Base-by-base conservation (phyloP, 2,329 filamentous ascomycete species). In the Intubia oerlemansii region DNA sequence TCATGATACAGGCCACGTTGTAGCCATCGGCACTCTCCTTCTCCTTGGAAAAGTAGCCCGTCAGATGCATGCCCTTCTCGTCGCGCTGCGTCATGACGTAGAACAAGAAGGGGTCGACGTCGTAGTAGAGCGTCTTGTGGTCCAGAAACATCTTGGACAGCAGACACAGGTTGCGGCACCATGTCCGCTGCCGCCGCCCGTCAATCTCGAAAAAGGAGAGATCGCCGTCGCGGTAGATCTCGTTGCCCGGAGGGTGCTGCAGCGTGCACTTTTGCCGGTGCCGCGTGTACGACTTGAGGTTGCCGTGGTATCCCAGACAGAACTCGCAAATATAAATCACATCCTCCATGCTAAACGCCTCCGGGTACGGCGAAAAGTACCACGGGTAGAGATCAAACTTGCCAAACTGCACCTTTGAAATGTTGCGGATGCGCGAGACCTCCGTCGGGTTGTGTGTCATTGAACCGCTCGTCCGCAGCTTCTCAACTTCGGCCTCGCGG, bases 11-110 rank as follows among this genome's bases (percentile, higher is more conserved):
- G 5, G 88, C 90, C 18, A 98, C 75, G 45, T 98, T 98, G 62
- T 95, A 98, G 17, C 79, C 81, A 42, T 98, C 90, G 0, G 82
- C 82, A 22, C 77, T 85, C 50, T 98, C 88, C 41, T 98, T 98
- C 50, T 98, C 88, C 48, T 98, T 98, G 32, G 79, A 91, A 50
- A 98, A 98, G 47, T 93, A 98, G n/a, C 88, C 88, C n/a, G 98
- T 79, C 28, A 98, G 66, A 44, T 95, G 88, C 42, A 77, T 88
- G 10, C 88, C 88, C 41, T 82, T 74, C 28, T 91, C 81, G 38
- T 84, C 79, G 39, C 78, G 71, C 23, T 73, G 75, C 16, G 80
- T 80, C 85, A 98, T 93, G 49, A 92, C 85, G 52, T 98, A 98
- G 56, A 98, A 98, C 20, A 98, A 55, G 46, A 98, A 98, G 0